Evolutionary conservation across 768 basidiomycete species (phyloP).

Genomic region (Psilocybe cyanescens): DNA sequence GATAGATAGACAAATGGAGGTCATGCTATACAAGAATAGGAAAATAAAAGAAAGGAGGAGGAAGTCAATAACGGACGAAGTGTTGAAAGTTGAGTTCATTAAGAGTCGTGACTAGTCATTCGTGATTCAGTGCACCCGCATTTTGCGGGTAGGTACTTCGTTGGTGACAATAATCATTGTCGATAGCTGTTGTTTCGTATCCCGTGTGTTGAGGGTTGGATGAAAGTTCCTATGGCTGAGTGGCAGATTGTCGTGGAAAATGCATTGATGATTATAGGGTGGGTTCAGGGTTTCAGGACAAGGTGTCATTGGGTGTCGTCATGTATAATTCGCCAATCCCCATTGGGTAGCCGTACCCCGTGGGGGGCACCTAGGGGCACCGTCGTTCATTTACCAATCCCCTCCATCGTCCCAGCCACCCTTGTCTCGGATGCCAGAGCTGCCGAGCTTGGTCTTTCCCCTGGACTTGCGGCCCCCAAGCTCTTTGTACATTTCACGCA

Average conservation of each 20-base stretch:
- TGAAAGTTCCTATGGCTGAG: background rate
- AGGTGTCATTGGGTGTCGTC: background rate
- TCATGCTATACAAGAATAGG: background rate
- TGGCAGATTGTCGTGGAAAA: no score
- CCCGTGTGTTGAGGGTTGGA: background rate
- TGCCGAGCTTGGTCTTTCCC: slow-evolving; percentile 75
- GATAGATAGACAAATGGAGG: background rate
- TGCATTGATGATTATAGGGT: background rate
- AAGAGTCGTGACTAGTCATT: no score
- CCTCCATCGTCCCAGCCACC: slow-evolving; percentile 68
- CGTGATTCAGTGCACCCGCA: no score
- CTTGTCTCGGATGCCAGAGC: slow-evolving; percentile 69
- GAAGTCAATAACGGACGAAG: background rate
- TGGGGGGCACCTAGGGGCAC: background rate
- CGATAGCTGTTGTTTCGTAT: background rate
- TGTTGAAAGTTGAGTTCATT: no score
- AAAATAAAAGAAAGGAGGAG: background rate
- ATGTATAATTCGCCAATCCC: background rate
- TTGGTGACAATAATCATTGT: background rate
- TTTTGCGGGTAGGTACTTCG: no score
- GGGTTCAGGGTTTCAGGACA: background rate
- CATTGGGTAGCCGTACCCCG: background rate
- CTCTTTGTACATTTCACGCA: slow-evolving; percentile 92
- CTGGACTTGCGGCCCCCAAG: slow-evolving; percentile 83
- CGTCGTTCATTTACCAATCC: slow-evolving; percentile 20